Evolutionary conservation across 2,329 filamentous ascomycete species (phyloP), one percentile per base, ranked within the genome.

Genomic region (Pseudogymnoascus pannorum): DNA sequence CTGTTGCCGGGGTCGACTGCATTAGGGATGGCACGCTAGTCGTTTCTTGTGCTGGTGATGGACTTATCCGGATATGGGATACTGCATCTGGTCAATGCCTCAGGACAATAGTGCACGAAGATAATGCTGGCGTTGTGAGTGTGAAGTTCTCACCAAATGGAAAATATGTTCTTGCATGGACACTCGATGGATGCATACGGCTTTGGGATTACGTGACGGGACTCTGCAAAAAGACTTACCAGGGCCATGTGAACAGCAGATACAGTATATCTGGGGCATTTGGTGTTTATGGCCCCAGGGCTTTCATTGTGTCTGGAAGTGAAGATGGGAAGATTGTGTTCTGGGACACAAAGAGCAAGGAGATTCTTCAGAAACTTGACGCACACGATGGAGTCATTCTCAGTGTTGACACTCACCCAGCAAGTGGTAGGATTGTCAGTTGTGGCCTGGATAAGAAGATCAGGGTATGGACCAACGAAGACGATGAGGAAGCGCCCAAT

Each of bases 151-250:
- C 89, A 4, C 93, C 94, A 2, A 99, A 99, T 71, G 93, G 94
- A 16, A 92, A 90, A 65, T 97, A 89, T 72, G 88, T 99, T 60
- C 82, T 97, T 2, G 93, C 94, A 11, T 96, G 89, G 75, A 96
- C 91, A 65, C 81, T 97, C 66, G 94, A 99, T 77, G 89, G 87
- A 64, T 93, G 89, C 71, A 83, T 99, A 54, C 86, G 94, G 2
- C 78, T 99, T 20, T 99, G 94, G 94, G 90, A 97, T 73, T 99
- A 97, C 72, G 88, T 96, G 7, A 86, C 91, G 36, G 93, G 93
- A 6, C 86, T 87, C 26, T 94, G 94, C 68, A 88, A 96, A 70
- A 99, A 99, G 80, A 99, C 94, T 12, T 99, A 97, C 74, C 92
- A 97, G 72, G 94, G 94, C 0, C 94, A 97, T 70, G 77, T 79